phyloP scores from a whole-genome alignment of 2,329 filamentous ascomycete genomes.

The Xylariaceae sp. region DNA sequence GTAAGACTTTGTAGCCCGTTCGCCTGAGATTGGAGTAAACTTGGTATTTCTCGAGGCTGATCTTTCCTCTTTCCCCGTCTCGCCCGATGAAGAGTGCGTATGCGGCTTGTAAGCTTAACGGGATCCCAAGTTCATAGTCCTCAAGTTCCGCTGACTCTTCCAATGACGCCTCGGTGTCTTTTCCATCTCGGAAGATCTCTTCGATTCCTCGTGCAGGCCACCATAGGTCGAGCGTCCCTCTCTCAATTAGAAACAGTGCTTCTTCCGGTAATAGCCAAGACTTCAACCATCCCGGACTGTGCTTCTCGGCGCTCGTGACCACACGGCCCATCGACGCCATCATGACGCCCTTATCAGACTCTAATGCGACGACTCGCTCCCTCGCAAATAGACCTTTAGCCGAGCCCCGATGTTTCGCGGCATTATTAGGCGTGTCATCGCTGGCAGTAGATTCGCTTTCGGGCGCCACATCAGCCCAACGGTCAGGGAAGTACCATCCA shows the following conservation, averaged over 20 bases:
- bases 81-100: slow-evolving; percentile 78
- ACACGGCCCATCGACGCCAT: slow-evolving; percentile 71
- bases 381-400: slow-evolving; percentile 33
- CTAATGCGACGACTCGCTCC: slow-evolving; percentile 59
- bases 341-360: slow-evolving; percentile 63
- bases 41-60: slow-evolving; percentile 72
- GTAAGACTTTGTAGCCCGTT: slow-evolving; percentile 72
- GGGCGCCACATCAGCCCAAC: slow-evolving; percentile 37
- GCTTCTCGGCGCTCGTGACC: slow-evolving; percentile 47
- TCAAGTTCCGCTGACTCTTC: slow-evolving; percentile 21
- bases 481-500: slow-evolving; percentile 68
- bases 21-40: slow-evolving; percentile 84
- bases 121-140: slow-evolving; percentile 60
- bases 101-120: slow-evolving; percentile 84
- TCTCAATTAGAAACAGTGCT: slow-evolving; percentile 80
- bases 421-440: slow-evolving; percentile 16
- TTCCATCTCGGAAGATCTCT: slow-evolving; percentile 34
- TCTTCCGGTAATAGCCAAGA: slow-evolving; percentile 90
- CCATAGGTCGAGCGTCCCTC: slow-evolving; percentile 80
- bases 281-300: slow-evolving; percentile 51
- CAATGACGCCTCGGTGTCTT: slow-evolving; percentile 28
- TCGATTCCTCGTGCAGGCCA: slow-evolving; percentile 61
- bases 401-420: slow-evolving; percentile 26
- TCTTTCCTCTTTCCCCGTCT: slow-evolving; percentile 55
- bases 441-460: slow-evolving; percentile 12